Percentiles rank a stretch among this genome's conserved stretches.
These are phyloP conservation scores for Thamnidium elegans DNA, from an alignment of 192 early-diverging fungal genomes.

Conservation along the genomic window DNA sequence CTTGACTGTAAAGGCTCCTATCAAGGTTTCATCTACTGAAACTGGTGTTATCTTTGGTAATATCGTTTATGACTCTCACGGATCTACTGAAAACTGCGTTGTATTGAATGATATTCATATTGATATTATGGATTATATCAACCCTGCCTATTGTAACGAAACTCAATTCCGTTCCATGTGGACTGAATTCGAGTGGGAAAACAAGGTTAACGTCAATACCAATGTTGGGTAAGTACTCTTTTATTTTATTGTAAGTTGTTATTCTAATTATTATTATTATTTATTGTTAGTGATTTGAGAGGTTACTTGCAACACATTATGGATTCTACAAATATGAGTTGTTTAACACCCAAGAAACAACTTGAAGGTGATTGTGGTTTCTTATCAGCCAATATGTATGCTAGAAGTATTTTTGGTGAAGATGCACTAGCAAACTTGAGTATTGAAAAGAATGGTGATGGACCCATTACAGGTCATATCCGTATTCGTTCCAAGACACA, in stretches of 20 bases:
- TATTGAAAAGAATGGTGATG: conserved; percentile 75
- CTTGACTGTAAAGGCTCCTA: conserved; percentile 93
- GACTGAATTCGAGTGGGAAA: conserved; percentile 99
- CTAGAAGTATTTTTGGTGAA: conserved; percentile 95
- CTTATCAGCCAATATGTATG: conserved; percentile 97
- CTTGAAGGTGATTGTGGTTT: conserved; percentile 95
- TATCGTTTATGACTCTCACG: conserved; percentile 97
- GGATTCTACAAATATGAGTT: conserved; percentile 97
- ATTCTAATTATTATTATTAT: background rate
- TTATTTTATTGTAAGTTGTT: background rate
- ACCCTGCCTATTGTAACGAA: conserved; percentile 85
- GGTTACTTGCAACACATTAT: conserved; percentile 91
- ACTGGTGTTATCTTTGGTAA: conserved; percentile 98
- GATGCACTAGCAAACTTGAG: conserved; percentile 98
- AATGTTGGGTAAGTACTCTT: conserved; percentile 68
- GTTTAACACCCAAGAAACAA: conserved; percentile 91
- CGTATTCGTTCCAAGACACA: conserved; percentile 97
- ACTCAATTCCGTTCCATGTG: conserved; percentile 97
- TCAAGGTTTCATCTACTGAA: conserved; percentile 98
- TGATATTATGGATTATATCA: conserved; percentile 99
- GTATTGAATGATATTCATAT: conserved; percentile 98
- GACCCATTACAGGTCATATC: conserved; percentile 91
- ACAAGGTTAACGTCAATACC: conserved; percentile 97
- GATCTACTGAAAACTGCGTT: conserved; percentile 88
- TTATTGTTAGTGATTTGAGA: conserved; percentile 77